These are phyloP conservation scores for Lactarius quietus DNA, from an alignment of 768 basidiomycete species.

Conservation along the genomic window DNA sequence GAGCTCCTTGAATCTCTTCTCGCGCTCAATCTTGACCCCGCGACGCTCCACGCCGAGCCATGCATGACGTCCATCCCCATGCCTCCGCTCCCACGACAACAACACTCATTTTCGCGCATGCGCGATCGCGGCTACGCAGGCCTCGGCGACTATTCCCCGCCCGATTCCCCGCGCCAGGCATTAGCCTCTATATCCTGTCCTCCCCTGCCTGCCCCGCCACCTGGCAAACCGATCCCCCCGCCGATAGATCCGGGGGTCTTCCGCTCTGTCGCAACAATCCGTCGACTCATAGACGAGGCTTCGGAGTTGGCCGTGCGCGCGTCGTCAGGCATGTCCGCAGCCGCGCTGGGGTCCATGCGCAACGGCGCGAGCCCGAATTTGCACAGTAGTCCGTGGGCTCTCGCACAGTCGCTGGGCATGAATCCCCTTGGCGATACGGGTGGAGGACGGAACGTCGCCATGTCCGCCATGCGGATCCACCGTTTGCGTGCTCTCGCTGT, in stretches of 20 bases:
- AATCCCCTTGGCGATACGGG: slow-evolving; percentile 51
- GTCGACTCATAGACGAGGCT: slow-evolving; percentile 84
- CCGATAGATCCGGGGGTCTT: slow-evolving; percentile 91
- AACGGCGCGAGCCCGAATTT: slow-evolving; percentile 36
- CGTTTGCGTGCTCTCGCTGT: slow-evolving; percentile 77
- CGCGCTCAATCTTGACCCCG: slow-evolving; percentile 71
- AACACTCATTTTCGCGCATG: slow-evolving; percentile 26
- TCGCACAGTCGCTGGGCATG: slow-evolving; percentile 61
- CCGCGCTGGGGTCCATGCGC: slow-evolving; percentile 66
- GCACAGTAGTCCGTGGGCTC: slow-evolving; percentile 53
- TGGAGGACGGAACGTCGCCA: slow-evolving; percentile 69
- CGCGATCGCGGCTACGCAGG: slow-evolving; percentile 47
- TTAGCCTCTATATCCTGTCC: slow-evolving; percentile 38
- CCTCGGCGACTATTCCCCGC: slow-evolving; percentile 39
- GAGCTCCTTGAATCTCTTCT: slow-evolving; percentile 83
- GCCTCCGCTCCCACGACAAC: slow-evolving; percentile 32
- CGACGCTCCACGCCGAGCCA: slow-evolving; percentile 47
- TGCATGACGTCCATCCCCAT: slow-evolving; percentile 43
- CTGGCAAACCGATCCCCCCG: slow-evolving; percentile 71
- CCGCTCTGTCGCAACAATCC: slow-evolving; percentile 66
- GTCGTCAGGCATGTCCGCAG: slow-evolving; percentile 75
- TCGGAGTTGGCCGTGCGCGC: slow-evolving; percentile 86
- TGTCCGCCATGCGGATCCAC: slow-evolving; percentile 84
- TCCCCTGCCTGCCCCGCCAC: slow-evolving; percentile 50
- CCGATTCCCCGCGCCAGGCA: slow-evolving; percentile 32